Base-by-base conservation (phyloP, 1,284 basidiomycete genomes). In the Porogramme epimiltina region DNA sequence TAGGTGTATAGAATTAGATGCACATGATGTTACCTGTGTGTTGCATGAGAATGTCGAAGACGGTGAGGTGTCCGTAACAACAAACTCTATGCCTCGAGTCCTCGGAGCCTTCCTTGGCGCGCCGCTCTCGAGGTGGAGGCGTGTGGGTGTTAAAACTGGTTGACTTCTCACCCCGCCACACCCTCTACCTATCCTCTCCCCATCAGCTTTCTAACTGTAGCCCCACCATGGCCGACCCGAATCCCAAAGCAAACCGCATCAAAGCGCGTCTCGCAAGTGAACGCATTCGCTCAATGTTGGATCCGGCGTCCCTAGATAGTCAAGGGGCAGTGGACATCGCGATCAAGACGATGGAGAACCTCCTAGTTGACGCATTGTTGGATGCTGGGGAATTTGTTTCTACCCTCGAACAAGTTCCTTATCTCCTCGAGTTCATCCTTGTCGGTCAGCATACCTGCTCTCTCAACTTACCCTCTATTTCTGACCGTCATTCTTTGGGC, bases 381-480 rank as follows among this genome's bases (percentile, higher is more conserved):
- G 42, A 45, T 9, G 11, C 24, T 11, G 34, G 49, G 5, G 39
- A 42, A 2, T 3, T 58, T 0, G 16, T 54, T 24, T 11, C 5
- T 10, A 43, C 47, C 15, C 15, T 63, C 1, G 26, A 36, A 3
- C n/a, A 16, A 1, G 16, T 41, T 3, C 44, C 47, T 0, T 42
- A 49, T 16, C 37, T 61, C 3, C 47, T 63, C n/a, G 58, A 55
- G 19, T 63, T 57, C 24, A 28, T 54, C 0, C 33, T 56, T 1
- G 49, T 51, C 2, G 49, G 62, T 61, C 20, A 16, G 59, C 47
- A n/a, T n/a, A n/a, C 1, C 13, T 16, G 4, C 39, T 18, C 4
- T 16, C 8, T 15, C 1, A 4, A 4, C 9, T 5, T 18, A 15
- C 10, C 20, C 16, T 19, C 13, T 20, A 6, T 19, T 4, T 20